These are phyloP conservation scores for Pseudogymnoascus sp. DNA, from an alignment of 2,329 filamentous ascomycete species.

Conservation along the genomic window DNA sequence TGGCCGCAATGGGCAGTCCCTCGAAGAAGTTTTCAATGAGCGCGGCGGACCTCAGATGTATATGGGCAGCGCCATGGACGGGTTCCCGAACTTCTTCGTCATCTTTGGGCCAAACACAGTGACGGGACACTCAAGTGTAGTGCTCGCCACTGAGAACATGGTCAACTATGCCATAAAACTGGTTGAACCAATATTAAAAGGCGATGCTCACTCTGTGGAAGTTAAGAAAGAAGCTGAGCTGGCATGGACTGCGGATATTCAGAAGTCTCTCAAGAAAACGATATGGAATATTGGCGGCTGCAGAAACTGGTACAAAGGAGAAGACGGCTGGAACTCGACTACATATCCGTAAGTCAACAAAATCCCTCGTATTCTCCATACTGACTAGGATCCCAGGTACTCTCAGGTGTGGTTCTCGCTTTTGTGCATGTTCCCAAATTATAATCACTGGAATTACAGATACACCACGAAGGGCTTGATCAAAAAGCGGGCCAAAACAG, in stretches of 20 bases:
- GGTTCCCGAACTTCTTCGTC: conserved; percentile 53
- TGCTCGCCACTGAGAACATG: conserved; percentile 50
- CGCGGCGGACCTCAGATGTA: conserved; percentile 51
- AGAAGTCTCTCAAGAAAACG: conserved; percentile 36
- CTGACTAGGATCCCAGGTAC: conserved; percentile 30
- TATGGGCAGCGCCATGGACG: conserved; percentile 47
- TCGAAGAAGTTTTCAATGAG: conserved; percentile 46
- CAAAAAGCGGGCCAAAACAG: conserved; percentile 23
- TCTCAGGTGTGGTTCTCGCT: conserved; percentile 43
- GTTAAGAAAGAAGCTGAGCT: conserved; percentile 41
- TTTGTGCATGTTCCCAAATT: conserved; percentile 44
- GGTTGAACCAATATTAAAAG: conserved; percentile 42
- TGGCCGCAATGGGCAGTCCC: conserved; percentile 38
- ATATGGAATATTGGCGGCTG: conserved; percentile 41
- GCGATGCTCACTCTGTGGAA: conserved; percentile 38
- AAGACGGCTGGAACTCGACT: conserved; percentile 40
- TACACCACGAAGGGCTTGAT: conserved; percentile 41
- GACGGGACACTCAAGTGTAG: conserved; percentile 49
- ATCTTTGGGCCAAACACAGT: conserved; percentile 51
- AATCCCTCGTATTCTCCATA: not conserved
- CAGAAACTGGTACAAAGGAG: conserved; percentile 41
- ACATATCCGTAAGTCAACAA: conserved; percentile 35
- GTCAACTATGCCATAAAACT: conserved; percentile 47
- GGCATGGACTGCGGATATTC: conserved; percentile 40
- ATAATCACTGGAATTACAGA: conserved; percentile 44